Percentiles rank a stretch among this genome's conserved stretches.
Conservation (phyloP, 768 basidiomycete genomes). For the Russula dissimulans region DNA sequence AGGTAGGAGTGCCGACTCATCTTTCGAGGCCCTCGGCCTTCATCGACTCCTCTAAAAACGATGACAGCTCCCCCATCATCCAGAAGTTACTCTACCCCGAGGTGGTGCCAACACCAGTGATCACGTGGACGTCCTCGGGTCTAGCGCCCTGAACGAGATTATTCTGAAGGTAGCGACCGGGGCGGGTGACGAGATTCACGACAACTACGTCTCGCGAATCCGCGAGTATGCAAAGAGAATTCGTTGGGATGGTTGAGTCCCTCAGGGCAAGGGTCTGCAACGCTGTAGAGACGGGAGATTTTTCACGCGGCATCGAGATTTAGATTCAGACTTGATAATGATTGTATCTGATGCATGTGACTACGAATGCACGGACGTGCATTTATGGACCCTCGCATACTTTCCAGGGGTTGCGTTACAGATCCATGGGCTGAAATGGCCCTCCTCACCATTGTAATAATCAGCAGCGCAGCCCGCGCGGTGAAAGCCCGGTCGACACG, state of each 20-base stretch:
- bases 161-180: slow-evolving; percentile 86
- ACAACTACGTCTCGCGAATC: slow-evolving; percentile 69
- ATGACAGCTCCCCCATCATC: slow-evolving; percentile 67
- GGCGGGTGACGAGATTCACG: slow-evolving; percentile 58
- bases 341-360: no score
- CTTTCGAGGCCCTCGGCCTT: neutral
- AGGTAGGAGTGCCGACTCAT: slow-evolving; percentile 40
- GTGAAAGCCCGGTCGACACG: no score
- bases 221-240: slow-evolving; percentile 64
- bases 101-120: slow-evolving; percentile 91
- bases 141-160: slow-evolving; percentile 79
- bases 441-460: no score
- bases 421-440: no score
- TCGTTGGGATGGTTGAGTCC: slow-evolving; percentile 22
- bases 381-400: no score
- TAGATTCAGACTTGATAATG: no score
- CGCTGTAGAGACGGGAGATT: no score
- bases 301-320: no score
- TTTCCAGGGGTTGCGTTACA: no score
- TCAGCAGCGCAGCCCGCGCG: no score
- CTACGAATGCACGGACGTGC: no score
- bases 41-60: neutral
- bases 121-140: slow-evolving; percentile 67
- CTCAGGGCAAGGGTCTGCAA: no score
- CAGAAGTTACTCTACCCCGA: slow-evolving; percentile 60